Evolutionary conservation across 805 yeast species (phyloP).

Genomic region (Schwanniomyces vanrijiae): DNA sequence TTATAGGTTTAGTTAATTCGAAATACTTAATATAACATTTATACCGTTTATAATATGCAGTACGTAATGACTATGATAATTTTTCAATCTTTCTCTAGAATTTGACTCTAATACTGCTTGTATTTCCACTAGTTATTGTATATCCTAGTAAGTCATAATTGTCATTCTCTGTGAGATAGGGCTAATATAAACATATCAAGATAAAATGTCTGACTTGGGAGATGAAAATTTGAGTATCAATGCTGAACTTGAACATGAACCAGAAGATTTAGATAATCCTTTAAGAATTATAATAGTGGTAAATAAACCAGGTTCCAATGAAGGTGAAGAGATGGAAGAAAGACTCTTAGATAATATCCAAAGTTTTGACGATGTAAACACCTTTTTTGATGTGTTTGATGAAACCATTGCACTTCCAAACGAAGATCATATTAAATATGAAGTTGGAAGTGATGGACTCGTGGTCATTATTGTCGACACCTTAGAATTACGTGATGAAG

Average conservation of each 20-base stretch:
- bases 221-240: background rate
- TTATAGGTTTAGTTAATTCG: background rate
- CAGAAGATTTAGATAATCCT: slow-evolving; percentile 45
- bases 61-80: background rate
- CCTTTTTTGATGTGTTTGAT: slow-evolving; percentile 54
- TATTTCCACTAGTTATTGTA: background rate
- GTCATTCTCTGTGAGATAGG: background rate
- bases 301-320: slow-evolving; percentile 33
- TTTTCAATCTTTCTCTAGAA: background rate
- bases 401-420: slow-evolving; percentile 52
- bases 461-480: slow-evolving; percentile 55
- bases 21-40: background rate
- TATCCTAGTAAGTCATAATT: background rate
- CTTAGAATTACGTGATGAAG: slow-evolving; percentile 33
- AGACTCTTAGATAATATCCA: slow-evolving; percentile 44
- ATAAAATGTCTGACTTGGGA: background rate
- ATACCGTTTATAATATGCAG: background rate
- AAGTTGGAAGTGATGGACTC: slow-evolving; percentile 61
- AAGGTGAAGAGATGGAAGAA: slow-evolving; percentile 48
- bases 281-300: slow-evolving; percentile 44
- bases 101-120: background rate
- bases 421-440: slow-evolving; percentile 55
- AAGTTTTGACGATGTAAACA: slow-evolving; percentile 48
- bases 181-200: background rate
- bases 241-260: slow-evolving; percentile 5